Base-by-base conservation (phyloP, 225 moss, liverwort and hornwort genomes). In the Pseudoscleropodium purum region DNA sequence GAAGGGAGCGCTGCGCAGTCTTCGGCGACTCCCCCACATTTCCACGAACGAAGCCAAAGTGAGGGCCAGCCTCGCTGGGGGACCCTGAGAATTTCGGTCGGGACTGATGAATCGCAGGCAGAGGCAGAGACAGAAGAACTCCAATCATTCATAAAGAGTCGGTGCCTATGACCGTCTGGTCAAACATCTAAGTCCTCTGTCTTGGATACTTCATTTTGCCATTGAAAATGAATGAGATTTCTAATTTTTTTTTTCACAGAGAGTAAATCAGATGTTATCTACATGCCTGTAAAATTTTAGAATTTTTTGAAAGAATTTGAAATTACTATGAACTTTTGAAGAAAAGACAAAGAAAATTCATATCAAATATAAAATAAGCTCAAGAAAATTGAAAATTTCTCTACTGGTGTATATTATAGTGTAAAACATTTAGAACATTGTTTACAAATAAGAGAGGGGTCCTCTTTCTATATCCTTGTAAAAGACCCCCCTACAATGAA, bases 401-500 rank as follows among this genome's bases (percentile, higher is more conserved):
- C 47, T 11, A 30, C 18, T 47, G 30, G 11, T 11, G 2, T 18
- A 6, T 18, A 47, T 31, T 1, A 47, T 11, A 2, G 11, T 31
- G 31, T 18, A 11, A 2, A 31, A 31, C 1, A 31, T 31, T 0
- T 10, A 43, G 10, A 13, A 70, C 0, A 39, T 25, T 39, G 25
- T 39, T 14, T 39, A 39, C 2, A 4, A 69, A n/a, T n/a, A 13
- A 69, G 1, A 72, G 8, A 9, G 27, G 15, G 15, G 8, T 8
- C 5, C 4, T 1, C 25, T 41, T 18, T 47, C 10, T 23, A 7
- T 18, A 47, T 11, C 1, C 0, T 49, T 49, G 2, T 2, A 45
- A 29, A 10, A 5, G 7, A 2, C 0, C 0, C 1, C 9, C 0
- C 1, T 17, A 6, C 0, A 16, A 3, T 43, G 2, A 43, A 29